Percentiles rank a stretch among this genome's conserved stretches.
phyloP scores from a whole-genome alignment of 2,329 filamentous ascomycete species.

The Aspergillus sp. region DNA sequence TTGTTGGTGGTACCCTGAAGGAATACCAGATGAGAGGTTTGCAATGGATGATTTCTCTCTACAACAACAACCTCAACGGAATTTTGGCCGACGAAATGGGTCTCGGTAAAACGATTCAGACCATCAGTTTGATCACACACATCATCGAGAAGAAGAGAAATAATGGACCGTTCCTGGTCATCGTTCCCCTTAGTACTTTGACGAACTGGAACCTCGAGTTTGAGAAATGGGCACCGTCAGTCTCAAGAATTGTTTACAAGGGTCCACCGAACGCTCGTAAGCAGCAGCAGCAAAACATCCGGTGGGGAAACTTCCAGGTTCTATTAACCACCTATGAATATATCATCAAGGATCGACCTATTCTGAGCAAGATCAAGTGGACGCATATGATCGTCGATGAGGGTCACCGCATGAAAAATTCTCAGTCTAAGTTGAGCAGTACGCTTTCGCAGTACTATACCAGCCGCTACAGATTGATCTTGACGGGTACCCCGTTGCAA shows the following conservation, averaged over 20 bases:
- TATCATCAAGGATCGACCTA: slow-evolving; percentile 96
- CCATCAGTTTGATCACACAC: slow-evolving; percentile 95
- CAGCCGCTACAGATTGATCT: slow-evolving; percentile 91
- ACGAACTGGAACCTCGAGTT: slow-evolving; percentile 99
- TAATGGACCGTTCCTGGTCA: slow-evolving; percentile 88
- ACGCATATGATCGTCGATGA: slow-evolving; percentile 99
- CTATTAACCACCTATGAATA: slow-evolving; percentile 98
- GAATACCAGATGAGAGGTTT: slow-evolving; percentile 98
- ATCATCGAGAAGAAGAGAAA: slow-evolving; percentile 95
- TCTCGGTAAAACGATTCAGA: slow-evolving; percentile 99
- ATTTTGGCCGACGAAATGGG: slow-evolving; percentile 99
- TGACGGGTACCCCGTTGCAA: slow-evolving; percentile 94
- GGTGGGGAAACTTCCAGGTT: slow-evolving; percentile 93
- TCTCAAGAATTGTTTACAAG: slow-evolving; percentile 91
- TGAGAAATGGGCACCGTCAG: slow-evolving; percentile 94
- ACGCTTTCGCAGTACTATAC: slow-evolving; percentile 95
- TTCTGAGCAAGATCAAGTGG: slow-evolving; percentile 99
- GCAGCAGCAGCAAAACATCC: slow-evolving; percentile 87
- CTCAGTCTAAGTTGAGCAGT: slow-evolving; percentile 90
- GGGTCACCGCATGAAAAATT: slow-evolving; percentile 99
- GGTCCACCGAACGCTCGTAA: slow-evolving; percentile 87
- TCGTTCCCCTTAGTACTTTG: slow-evolving; percentile 92
- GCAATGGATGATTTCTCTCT: slow-evolving; percentile 99
- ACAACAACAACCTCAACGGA: slow-evolving; percentile 99
- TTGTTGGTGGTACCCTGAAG: slow-evolving; percentile 90